phyloP scores from a whole-genome alignment of 352 stramenopile genomes.

The Phytopythium ostracodes region DNA sequence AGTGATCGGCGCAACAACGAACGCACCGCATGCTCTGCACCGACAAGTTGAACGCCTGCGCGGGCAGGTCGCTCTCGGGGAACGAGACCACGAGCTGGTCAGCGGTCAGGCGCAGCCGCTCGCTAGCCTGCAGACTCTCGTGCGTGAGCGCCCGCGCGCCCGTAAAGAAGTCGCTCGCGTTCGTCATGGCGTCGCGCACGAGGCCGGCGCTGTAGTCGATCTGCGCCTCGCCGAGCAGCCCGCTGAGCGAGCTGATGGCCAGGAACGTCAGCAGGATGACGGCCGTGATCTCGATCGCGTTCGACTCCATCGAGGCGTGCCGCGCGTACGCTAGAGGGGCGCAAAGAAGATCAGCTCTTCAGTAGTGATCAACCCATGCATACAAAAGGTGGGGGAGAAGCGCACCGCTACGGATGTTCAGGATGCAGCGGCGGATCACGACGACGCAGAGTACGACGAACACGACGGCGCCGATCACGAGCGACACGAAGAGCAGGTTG shows the following conservation, averaged over 20 bases:
- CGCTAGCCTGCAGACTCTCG: conserved; percentile 31
- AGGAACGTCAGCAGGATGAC: conserved; percentile 71
- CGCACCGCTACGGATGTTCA: conserved; percentile 66
- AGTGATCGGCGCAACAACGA: no score
- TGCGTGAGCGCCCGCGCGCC: conserved; percentile 29
- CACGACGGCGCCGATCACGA: conserved; percentile 53
- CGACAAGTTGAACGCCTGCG: conserved; percentile 57
- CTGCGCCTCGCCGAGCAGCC: conserved; percentile 70
- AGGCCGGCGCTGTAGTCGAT: conserved; percentile 81
- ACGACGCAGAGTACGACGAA: conserved; percentile 65
- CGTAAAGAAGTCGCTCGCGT: conserved; percentile 54
- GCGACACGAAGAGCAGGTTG: conserved; percentile 65
- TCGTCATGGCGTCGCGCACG: conserved; percentile 68
- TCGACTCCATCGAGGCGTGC: conserved; percentile 37
- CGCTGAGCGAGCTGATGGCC: conserved; percentile 63
- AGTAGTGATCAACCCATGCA: not conserved
- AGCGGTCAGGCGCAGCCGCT: conserved; percentile 34
- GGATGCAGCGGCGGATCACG: conserved; percentile 60
- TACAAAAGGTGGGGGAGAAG: not conserved
- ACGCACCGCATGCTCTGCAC: conserved; percentile 48
- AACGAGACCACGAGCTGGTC: conserved; percentile 68
- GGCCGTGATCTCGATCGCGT: conserved; percentile 60
- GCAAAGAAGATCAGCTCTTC: not conserved
- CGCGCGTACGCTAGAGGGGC: conserved; percentile 30
- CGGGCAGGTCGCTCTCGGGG: conserved; percentile 62